Base-by-base conservation (phyloP, 108 stramenopile genomes). In the Heterococcus sp. region DNA sequence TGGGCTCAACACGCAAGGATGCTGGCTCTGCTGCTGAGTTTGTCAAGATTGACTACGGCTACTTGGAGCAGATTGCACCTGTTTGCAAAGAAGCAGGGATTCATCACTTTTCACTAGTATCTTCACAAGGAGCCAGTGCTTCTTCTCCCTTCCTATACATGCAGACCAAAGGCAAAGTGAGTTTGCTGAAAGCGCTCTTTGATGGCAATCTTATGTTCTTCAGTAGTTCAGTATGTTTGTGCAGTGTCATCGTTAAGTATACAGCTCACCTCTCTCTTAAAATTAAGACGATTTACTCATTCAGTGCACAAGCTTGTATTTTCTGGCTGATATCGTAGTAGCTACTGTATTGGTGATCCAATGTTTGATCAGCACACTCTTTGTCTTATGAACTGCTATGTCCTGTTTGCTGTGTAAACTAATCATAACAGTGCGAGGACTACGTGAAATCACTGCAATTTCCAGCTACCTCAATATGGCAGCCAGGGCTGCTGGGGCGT, bases 11-110 rank as follows among this genome's bases (percentile, higher is more conserved):
- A 0, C 66, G 75, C 14, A 67, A 37, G 29, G 75, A 76, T 29
- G 75, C 75, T 21, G 75, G 75, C 37, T 67, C 66, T n/a, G 75
- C 75, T n/a, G 63, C 35, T 2, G 37, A 68, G 39, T 76, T 76
- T 66, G 67, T 37, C 14, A 76, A 76, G 32, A 66, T 76, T 3
- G 75, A 76, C 75, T 33, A 67, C 2, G 32, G 34, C 4, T 76
- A 76, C 67, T 26, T 76, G 31, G 67, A 76, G 37, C 36, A 37
- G 14, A 37, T 68, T 0, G 66, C 66, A 39, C 66, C 66, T 28
- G 66, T 76, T 1, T 76, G 75, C 75, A 27, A 66, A 27, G 75
- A 39, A n/a, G 75, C 75, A 32, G 58, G 75, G 31, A 40, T 76
- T 26, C 66, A 64, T 32, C 75, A 76, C 29, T 76, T 76, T 33